phyloP scores from a whole-genome alignment of 306 rosid genomes.

The Chamaecrista fasciculata region DNA sequence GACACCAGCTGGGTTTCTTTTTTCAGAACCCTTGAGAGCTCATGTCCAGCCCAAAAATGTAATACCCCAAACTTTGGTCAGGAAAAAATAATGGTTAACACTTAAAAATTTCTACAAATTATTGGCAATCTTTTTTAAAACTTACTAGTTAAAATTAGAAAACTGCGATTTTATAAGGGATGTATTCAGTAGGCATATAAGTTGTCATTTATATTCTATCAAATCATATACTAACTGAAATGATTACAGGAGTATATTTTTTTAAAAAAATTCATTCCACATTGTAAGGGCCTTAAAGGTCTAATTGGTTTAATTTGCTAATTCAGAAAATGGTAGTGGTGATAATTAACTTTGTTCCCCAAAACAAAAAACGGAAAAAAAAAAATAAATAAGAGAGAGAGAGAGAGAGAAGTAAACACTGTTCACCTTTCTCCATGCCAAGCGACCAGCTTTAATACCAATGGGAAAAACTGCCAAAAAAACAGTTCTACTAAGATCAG shows the following conservation, averaged over 20 bases:
- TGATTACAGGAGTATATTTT: not conserved
- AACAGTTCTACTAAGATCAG: slow-evolving; percentile 27
- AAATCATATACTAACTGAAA: not conserved
- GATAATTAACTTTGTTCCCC: not conserved
- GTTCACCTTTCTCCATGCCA: slow-evolving; percentile 91
- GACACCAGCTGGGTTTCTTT: not conserved
- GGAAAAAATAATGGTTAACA: not conserved
- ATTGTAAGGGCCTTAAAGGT: not conserved
- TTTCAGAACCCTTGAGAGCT: not conserved
- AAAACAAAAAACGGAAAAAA: not conserved
- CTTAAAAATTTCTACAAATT: not conserved
- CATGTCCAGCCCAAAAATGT: not conserved
- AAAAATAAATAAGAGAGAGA: no score
- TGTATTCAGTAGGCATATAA: not conserved
- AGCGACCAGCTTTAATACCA: slow-evolving; percentile 85
- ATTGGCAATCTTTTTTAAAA: not conserved
- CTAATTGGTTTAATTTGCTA: slow-evolving; percentile 1
- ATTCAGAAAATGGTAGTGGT: slow-evolving; percentile 16
- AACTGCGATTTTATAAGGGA: not conserved
- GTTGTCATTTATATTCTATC: not conserved
- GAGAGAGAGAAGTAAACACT: no score
- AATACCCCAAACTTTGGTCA: not conserved
- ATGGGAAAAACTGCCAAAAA: slow-evolving; percentile 83
- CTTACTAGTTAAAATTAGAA: not conserved
- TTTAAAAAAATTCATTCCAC: not conserved